Evolutionary conservation across 2,329 filamentous ascomycete genomes (phyloP).

Genomic region (Lachnellula arida): DNA sequence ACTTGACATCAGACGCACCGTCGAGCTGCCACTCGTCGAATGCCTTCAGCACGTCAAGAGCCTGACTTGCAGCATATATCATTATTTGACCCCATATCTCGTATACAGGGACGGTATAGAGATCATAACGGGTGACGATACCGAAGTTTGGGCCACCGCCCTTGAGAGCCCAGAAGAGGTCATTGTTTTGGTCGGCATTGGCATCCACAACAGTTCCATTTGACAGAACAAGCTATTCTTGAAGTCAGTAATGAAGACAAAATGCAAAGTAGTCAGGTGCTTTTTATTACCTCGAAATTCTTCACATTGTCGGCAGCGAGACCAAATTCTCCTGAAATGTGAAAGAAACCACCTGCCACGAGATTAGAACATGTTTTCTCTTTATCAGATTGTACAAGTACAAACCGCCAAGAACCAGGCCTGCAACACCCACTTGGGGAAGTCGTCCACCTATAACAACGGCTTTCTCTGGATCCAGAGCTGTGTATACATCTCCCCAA

Average conservation of each 20-base stretch:
- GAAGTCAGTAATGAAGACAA: neutral
- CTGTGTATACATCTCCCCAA: conserved; percentile 36
- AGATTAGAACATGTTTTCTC: too few relatives aligned
- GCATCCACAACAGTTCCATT: conserved; percentile 44
- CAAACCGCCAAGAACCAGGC: neutral
- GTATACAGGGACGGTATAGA: neutral
- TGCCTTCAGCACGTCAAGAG: neutral
- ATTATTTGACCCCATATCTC: neutral
- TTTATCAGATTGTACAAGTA: too few relatives aligned
- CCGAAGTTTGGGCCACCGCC: conserved; percentile 37
- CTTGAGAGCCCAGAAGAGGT: conserved; percentile 42
- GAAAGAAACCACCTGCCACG: neutral
- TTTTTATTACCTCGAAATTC: conserved; percentile 35
- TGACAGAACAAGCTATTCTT: conserved; percentile 35
- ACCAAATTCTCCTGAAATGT: conserved; percentile 34
- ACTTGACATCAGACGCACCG: neutral
- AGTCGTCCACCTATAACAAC: conserved; percentile 33
- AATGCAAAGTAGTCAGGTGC: neutral
- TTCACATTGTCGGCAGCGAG: conserved; percentile 43
- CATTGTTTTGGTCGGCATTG: conserved; percentile 39
- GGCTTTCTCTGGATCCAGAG: conserved; percentile 30
- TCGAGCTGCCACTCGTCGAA: neutral
- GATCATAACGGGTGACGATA: conserved; percentile 6
- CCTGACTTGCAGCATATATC: neutral
- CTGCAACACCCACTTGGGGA: conserved; percentile 8